These are phyloP conservation scores for Phyllosticta ampelicida DNA, from an alignment of 2,329 filamentous ascomycete genomes.

Conservation along the genomic window DNA sequence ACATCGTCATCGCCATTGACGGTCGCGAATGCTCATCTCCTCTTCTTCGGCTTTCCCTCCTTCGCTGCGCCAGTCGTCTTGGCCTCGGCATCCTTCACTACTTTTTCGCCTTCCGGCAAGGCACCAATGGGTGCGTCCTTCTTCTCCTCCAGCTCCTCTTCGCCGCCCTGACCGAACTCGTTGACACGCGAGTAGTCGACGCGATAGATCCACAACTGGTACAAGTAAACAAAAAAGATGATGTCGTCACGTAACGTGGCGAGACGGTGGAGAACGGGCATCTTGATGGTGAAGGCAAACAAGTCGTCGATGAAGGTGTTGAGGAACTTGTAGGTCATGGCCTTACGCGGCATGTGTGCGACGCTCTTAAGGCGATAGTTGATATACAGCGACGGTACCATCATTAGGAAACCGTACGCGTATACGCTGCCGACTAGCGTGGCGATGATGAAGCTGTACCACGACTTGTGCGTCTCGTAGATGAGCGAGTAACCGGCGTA, in stretches of 20 bases:
- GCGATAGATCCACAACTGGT: conserved; percentile 88
- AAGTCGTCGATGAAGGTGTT: conserved; percentile 99
- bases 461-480: conserved; percentile 93
- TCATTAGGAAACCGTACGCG: conserved; percentile 98
- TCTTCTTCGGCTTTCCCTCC: conserved; percentile 13
- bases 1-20: not conserved
- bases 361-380: conserved; percentile 90
- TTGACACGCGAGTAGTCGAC: conserved; percentile 88
- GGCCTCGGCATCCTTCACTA: conserved; percentile 11
- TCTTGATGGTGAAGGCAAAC: conserved; percentile 98
- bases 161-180: conserved; percentile 97
- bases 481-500: conserved; percentile 86
- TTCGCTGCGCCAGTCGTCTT: conserved; percentile 11
- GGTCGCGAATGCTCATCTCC: conserved; percentile 12
- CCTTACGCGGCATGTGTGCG: conserved; percentile 91
- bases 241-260: conserved; percentile 90
- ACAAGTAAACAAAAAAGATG: conserved; percentile 96
- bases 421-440: conserved; percentile 95
- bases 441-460: conserved; percentile 93
- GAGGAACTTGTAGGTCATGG: conserved; percentile 96
- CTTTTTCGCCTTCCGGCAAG: conserved; percentile 11
- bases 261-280: conserved; percentile 86
- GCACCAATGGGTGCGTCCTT: conserved; percentile 29
- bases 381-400: conserved; percentile 96
- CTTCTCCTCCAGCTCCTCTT: conserved; percentile 50